Base-by-base conservation (phyloP, 495 filamentous ascomycete species). In the Aspergillus conjunctus region DNA sequence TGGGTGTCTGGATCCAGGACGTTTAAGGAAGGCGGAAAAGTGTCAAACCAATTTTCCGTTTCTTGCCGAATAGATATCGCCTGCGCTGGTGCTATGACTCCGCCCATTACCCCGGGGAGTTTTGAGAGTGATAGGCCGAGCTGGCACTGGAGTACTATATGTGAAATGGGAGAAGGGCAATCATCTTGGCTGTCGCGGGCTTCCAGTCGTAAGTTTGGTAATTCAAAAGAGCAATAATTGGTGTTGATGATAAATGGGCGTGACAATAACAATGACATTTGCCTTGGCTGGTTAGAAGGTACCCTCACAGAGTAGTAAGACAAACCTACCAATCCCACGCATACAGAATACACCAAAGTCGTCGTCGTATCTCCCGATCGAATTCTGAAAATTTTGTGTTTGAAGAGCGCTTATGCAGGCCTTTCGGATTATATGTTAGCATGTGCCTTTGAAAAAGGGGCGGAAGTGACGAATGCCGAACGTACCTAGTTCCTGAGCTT, bases 401-500 rank as follows among this genome's bases (percentile, higher is more conserved):
- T 1, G 64, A 56, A 15, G 67, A 65, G 37, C 75, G 72, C 17
- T 74, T 76, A 58, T 85, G 78, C 62, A 85, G 71, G 8, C 77
- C 81, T 80, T n/a, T 41, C 8, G 30, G 12, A 46, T 46, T 31
- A 34, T 8, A 45, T 7, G 10, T 63, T 41, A 45, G 56, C 9
- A 34, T 41, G 1, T 33, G 43, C n/a, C 4, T 1, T 15, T 48
- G 18, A 18, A 34, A 9, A n/a, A 46, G 9, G 5, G 14, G 18
- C 43, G 2, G 4, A 18, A 18, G 9, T 11, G 18, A 32, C 17
- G 43, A 7, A 12, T 20, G 30, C 2, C 14, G 6, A 15, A 5
- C 33, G 30, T 72, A 78, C 80, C 81, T 54, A 81, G 72, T 58
- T 84, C 81, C 58, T 81, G 80, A 0, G 79, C 81, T 31, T 80